These are phyloP conservation scores for Pelargonium fulgidum DNA, from an alignment of 441 rosid genomes.

Conservation along the genomic window DNA sequence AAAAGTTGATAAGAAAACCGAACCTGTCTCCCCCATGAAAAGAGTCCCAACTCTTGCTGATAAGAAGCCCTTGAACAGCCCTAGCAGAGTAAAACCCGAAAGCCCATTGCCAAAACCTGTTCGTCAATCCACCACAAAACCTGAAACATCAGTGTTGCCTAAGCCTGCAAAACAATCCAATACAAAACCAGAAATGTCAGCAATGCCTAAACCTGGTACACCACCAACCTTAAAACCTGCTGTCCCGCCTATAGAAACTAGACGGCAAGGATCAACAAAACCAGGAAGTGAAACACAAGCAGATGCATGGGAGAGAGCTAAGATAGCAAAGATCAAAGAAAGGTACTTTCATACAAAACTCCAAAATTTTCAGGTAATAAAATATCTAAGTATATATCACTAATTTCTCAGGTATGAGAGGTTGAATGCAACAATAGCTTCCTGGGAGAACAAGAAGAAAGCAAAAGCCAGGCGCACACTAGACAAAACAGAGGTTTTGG, in stretches of 20 bases:
- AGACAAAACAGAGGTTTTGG: conserved; percentile 53
- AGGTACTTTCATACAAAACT: conserved; percentile 29
- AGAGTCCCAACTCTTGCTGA: conserved; percentile 25
- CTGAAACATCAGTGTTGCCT: not conserved
- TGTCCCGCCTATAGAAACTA: conserved; percentile 12
- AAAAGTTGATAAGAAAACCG: conserved; percentile 14
- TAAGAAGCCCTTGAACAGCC: conserved; percentile 8
- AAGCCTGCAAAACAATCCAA: conserved; percentile 6
- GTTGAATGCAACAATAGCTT: conserved; percentile 31
- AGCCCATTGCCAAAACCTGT: not conserved
- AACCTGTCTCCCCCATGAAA: conserved; percentile 23
- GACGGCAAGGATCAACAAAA: conserved; percentile 19
- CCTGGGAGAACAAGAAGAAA: conserved; percentile 60
- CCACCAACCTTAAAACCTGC: conserved; percentile 20
- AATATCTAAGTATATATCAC: not conserved
- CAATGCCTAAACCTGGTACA: conserved; percentile 19
- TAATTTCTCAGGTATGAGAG: conserved; percentile 44
- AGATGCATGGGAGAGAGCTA: conserved; percentile 52
- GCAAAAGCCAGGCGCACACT: conserved; percentile 45
- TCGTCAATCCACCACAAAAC: not conserved
- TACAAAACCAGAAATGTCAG: conserved; percentile 22
- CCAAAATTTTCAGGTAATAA: conserved; percentile 8
- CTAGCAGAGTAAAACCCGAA: conserved; percentile 6
- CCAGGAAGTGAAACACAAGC: conserved; percentile 32
- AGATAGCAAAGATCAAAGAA: conserved; percentile 42